phyloP scores from a whole-genome alignment of 1,284 basidiomycete species.

The Ganoderma boninense region DNA sequence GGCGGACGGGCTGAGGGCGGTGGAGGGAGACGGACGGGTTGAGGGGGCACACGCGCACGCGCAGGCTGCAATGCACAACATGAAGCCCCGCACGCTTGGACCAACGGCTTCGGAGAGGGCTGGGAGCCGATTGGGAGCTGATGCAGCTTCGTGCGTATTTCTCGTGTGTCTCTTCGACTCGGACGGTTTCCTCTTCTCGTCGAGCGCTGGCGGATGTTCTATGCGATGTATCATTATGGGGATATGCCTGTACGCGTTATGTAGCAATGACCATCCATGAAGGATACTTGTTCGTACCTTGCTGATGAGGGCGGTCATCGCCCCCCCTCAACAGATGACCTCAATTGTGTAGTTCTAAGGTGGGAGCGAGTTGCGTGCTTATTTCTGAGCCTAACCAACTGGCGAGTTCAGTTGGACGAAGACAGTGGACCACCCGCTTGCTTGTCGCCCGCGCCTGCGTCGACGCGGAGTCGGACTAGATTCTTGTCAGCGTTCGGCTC shows the following conservation, averaged over 20 bases:
- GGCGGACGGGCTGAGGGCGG: conserved; percentile 14
- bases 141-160: conserved; percentile 43
- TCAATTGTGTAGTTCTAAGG: too few species aligned
- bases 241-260: conserved; percentile 28
- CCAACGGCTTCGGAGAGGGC: conserved; percentile 78
- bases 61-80: conserved; percentile 78
- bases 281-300: too few species aligned
- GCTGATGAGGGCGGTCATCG: too few species aligned
- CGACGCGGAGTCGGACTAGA: too few species aligned
- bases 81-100: conserved; percentile 92
- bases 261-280: conserved; percentile 30
- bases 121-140: conserved; percentile 88
- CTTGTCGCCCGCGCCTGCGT: too few species aligned
- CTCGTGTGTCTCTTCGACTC: conserved; percentile 7
- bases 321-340: too few species aligned
- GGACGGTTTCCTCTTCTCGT: conserved; percentile 2
- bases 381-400: too few species aligned
- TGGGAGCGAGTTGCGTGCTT: too few species aligned
- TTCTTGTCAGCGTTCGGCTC: too few species aligned
- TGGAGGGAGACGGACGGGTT: conserved; percentile 10
- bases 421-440: too few species aligned
- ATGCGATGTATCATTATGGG: conserved; percentile 28
- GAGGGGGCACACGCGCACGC: conserved; percentile 16
- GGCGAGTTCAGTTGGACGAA: too few species aligned
- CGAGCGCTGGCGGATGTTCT: conserved; percentile 15